These are phyloP conservation scores for Candida pseudoviswanathii DNA, from an alignment of 1,139 yeast genomes.

Conservation along the genomic window DNA sequence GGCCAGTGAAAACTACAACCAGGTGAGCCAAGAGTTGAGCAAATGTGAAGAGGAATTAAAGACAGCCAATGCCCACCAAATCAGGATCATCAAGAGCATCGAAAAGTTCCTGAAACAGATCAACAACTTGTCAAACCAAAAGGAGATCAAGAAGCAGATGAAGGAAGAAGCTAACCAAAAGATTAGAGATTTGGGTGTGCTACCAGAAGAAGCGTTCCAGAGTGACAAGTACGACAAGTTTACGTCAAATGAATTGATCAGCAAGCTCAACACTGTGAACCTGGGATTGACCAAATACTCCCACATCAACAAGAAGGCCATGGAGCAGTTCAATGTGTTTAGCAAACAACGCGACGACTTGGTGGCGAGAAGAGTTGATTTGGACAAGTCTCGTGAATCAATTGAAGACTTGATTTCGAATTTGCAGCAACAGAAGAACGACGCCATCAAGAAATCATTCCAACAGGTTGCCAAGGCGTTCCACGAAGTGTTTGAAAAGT, in stretches of 20 bases:
- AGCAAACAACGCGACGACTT: constrained; percentile 73
- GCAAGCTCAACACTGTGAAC: constrained; percentile 57
- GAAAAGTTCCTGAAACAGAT: constrained; percentile 66
- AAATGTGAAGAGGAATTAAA: constrained; percentile 43
- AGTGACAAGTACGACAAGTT: constrained; percentile 41
- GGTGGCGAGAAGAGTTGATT: constrained; percentile 63
- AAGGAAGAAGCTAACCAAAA: constrained; percentile 73
- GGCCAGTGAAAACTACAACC: constrained; percentile 24
- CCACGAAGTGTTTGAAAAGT: constrained; percentile 68
- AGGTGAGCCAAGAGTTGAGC: constrained; percentile 34
- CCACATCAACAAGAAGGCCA: constrained; percentile 87
- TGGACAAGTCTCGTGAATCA: constrained; percentile 69
- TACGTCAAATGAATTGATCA: constrained; percentile 56
- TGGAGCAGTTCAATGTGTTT: constrained; percentile 80
- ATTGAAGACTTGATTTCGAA: constrained; percentile 74
- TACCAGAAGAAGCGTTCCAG: constrained; percentile 82
- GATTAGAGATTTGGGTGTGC: constrained; percentile 80
- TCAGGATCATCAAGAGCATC: constrained; percentile 52
- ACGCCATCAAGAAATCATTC: constrained; percentile 80
- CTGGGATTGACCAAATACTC: constrained; percentile 62
- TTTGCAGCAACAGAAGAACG: constrained; percentile 76
- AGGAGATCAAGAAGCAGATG: constrained; percentile 59
- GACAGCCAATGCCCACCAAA: constrained; percentile 60
- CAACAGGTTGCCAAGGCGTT: constrained; percentile 75
- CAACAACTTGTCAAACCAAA: constrained; percentile 67